phyloP scores from a whole-genome alignment of 176 grass and related monocot genomes.

The Zoysia japonica region DNA sequence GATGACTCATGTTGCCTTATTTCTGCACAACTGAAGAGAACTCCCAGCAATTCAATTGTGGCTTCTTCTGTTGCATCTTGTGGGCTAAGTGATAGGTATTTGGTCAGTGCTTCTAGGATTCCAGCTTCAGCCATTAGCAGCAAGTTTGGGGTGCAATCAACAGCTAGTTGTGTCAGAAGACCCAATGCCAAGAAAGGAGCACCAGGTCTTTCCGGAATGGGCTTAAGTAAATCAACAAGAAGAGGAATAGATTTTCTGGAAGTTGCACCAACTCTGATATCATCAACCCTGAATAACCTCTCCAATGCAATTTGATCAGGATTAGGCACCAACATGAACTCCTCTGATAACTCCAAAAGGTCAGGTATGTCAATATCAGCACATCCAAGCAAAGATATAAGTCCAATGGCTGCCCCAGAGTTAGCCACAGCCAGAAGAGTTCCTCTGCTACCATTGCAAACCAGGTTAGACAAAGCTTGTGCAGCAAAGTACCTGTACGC shows the following conservation, averaged over 20 bases:
- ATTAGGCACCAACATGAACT: conserved; percentile 83
- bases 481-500: conserved; percentile 94
- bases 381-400: conserved; percentile 97
- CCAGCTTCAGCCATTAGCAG: conserved; percentile 96
- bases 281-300: conserved; percentile 97
- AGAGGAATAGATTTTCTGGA: conserved; percentile 92
- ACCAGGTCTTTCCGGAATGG: conserved; percentile 96
- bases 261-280: conserved; percentile 83
- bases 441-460: conserved; percentile 94
- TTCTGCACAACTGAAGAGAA: conserved; percentile 82
- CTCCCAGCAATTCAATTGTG: conserved; percentile 85
- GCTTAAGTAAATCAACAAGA: conserved; percentile 99
- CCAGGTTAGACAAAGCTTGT: conserved; percentile 90
- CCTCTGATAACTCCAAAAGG: conserved; percentile 88
- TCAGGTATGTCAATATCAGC: conserved; percentile 93
- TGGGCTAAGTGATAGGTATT: conserved; percentile 93
- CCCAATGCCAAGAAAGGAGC: conserved; percentile 94
- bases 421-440: conserved; percentile 96
- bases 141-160: conserved; percentile 88
- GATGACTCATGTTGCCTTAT: conserved; percentile 93
- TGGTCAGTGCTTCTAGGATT: conserved; percentile 91
- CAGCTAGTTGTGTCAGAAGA: conserved; percentile 83
- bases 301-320: conserved; percentile 92
- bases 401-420: conserved; percentile 83
- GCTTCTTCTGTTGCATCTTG: conserved; percentile 97